Conservation (phyloP, 2,329 filamentous ascomycete species). For the Amesomyces nigricolor region DNA sequence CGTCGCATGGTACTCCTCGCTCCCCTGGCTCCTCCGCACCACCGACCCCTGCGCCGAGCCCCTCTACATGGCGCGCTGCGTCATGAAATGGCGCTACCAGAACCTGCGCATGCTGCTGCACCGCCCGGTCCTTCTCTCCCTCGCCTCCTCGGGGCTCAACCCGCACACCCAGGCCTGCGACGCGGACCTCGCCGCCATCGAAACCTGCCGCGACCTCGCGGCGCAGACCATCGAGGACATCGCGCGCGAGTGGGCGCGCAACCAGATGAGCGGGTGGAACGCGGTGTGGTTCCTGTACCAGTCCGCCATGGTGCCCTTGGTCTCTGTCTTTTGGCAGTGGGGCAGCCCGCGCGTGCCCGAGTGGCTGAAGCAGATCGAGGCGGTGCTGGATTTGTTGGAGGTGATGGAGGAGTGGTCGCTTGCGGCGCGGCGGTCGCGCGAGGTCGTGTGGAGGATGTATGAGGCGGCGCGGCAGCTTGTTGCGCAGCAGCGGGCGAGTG, state of each 20-base stretch:
- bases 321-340: conserved; percentile 67
- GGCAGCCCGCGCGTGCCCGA: conserved; percentile 43
- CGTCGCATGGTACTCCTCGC: conserved; percentile 64
- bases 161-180: conserved; percentile 42
- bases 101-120: conserved; percentile 73
- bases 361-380: conserved; percentile 54
- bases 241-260: conserved; percentile 61
- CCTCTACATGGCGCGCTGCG: conserved; percentile 61
- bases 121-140: conserved; percentile 63
- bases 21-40: conserved; percentile 60
- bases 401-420: conserved; percentile 61
- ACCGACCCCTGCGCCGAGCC: conserved; percentile 65
- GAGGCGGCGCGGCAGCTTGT: conserved; percentile 44
- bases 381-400: conserved; percentile 55
- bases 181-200: conserved; percentile 62
- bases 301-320: conserved; percentile 70
- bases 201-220: conserved; percentile 63
- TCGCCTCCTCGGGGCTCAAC: conserved; percentile 49
- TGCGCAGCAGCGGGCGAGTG: conserved; percentile 24
- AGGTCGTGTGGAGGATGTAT: conserved; percentile 59
- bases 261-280: conserved; percentile 75
- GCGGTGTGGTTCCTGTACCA: conserved; percentile 79
- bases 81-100: conserved; percentile 80
- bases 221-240: conserved; percentile 69
- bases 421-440: conserved; percentile 55